Evolutionary conservation across 192 early-diverging fungal species (phyloP).

Genomic region (Paraglomus brasilianum): DNA sequence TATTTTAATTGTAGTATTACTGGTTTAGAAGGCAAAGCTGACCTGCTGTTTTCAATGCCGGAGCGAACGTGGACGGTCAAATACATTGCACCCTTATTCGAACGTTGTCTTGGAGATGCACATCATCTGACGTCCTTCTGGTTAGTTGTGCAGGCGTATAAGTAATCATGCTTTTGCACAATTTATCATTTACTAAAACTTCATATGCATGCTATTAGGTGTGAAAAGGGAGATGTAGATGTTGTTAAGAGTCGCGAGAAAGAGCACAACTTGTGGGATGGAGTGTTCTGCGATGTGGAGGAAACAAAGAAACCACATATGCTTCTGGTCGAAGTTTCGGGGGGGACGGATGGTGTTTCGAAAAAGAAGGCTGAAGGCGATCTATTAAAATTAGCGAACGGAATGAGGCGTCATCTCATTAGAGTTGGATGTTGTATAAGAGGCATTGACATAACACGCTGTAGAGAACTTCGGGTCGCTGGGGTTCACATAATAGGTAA

Average conservation of each 20-base stretch:
- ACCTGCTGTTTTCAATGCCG: too few species aligned
- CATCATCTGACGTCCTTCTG: slow-evolving; percentile 9
- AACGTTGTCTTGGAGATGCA: slow-evolving; percentile 4
- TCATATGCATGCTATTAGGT: slow-evolving; percentile 7
- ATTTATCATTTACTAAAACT: background rate
- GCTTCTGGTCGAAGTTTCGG: background rate
- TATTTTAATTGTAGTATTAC: too few species aligned
- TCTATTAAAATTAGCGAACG: slow-evolving; percentile 16
- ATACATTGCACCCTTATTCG: slow-evolving; percentile 13
- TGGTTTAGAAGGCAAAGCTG: too few species aligned
- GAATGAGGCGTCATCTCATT: slow-evolving; percentile 7
- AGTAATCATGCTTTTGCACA: background rate
- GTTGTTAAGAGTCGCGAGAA: background rate
- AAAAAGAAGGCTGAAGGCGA: background rate
- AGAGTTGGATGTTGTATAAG: slow-evolving; percentile 2
- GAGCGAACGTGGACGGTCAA: slow-evolving; percentile 14
- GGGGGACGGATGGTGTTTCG: background rate
- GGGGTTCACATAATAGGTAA: too few species aligned
- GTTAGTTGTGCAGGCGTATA: background rate
- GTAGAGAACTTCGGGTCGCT: too few species aligned
- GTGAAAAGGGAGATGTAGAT: slow-evolving; percentile 17
- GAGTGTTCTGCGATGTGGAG: background rate
- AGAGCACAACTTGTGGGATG: slow-evolving; percentile 18
- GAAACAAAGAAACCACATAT: slow-evolving; percentile 1
- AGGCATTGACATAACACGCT: background rate